Conservation (phyloP, 257 asterid genomes). For the Euphrasia confusa region DNA sequence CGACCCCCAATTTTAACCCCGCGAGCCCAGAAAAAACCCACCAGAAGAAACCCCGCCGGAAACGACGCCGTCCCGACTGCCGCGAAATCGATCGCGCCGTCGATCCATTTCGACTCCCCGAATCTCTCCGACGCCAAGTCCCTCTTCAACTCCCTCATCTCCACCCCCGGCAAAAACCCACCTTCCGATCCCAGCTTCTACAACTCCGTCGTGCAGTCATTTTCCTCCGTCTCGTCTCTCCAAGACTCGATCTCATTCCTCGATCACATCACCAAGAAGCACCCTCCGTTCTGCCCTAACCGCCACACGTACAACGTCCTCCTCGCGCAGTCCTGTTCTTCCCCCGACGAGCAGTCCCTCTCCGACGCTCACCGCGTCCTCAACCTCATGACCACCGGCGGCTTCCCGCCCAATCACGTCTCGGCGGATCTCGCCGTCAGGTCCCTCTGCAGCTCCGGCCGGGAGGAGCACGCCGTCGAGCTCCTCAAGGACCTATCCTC, state of each 20-base stretch:
- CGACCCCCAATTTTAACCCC: constrained; percentile 22
- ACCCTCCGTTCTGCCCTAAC: constrained; percentile 73
- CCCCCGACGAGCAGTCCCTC: constrained; percentile 39
- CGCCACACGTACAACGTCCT: constrained; percentile 64
- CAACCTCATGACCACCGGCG: constrained; percentile 59
- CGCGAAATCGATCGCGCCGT: constrained; percentile 23
- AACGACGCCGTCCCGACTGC: constrained; percentile 13
- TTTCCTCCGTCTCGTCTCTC: constrained; percentile 50
- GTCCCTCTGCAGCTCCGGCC: constrained; percentile 65
- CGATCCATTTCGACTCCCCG: constrained; percentile 45
- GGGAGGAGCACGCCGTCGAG: constrained; percentile 73
- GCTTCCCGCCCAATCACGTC: constrained; percentile 63
- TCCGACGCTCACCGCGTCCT: constrained; percentile 54
- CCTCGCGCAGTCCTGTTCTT: constrained; percentile 59
- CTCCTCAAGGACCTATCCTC: constrained; percentile 61
- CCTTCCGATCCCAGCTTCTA: constrained; percentile 56
- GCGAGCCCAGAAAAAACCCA: constrained; percentile 29
- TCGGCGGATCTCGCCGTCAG: constrained; percentile 68
- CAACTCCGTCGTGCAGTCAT: constrained; percentile 62
- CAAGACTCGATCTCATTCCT: constrained; percentile 80
- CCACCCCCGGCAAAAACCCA: constrained; percentile 37
- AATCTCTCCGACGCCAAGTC: constrained; percentile 74
- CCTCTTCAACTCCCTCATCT: constrained; percentile 59
- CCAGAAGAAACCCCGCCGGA: constrained; percentile 27
- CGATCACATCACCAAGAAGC: constrained; percentile 67